Evolutionary conservation across 2,329 filamentous ascomycete species (phyloP), one percentile per base, ranked within the genome.

Genomic region (Calonectria pteridis): DNA sequence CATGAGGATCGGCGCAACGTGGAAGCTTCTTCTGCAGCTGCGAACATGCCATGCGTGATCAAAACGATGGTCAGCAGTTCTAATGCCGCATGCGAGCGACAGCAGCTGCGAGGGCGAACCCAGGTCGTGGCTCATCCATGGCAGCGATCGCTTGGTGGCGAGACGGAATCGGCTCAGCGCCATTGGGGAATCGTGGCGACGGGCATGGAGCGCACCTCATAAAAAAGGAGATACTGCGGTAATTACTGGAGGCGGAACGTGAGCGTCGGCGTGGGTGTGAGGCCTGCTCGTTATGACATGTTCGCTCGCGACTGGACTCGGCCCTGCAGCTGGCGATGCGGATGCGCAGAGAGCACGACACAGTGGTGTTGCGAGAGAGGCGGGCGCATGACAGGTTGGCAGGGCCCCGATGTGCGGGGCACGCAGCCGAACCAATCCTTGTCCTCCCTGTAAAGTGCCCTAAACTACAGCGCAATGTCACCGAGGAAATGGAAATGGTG

Each of bases 1-100:
- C 4, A 93, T 84, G n/a, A 94, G 83, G 16, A 89, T 76, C 20
- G 86, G 79, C 67, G 78, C 74, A 28, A 83, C 64, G 72, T 85
- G 83, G 29, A 85, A 68, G 58, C 69, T 65, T 65, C 82, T 81
- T 62, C 31, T 74, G 70, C 68, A 55, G 59, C 74, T 71, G 49
- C 71, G 68, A 58, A 66, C 64, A 64, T 74, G 69, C 64, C 73
- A 74, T 67, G 49, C 18, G 37, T 46, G 53, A 69, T 55, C 65
- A 55, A 62, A 11, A 49, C 18, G 59, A 64, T 6, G 11, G 29
- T 64, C 59, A 49, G 40, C 65, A 53, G 26, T 62, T 72, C 65
- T 63, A 46, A 65, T 69, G 37, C 73, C 51, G 40, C 76, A 75
- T 71, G 74, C 69, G 53, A 64, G 73, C 63, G 74, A 66, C 51